A percentile compares a stretch with the other conserved stretches of the same genome.
Evolutionary conservation across 1,284 basidiomycete species (phyloP).

Genomic region (Phellopilus nigrolimitatus): DNA sequence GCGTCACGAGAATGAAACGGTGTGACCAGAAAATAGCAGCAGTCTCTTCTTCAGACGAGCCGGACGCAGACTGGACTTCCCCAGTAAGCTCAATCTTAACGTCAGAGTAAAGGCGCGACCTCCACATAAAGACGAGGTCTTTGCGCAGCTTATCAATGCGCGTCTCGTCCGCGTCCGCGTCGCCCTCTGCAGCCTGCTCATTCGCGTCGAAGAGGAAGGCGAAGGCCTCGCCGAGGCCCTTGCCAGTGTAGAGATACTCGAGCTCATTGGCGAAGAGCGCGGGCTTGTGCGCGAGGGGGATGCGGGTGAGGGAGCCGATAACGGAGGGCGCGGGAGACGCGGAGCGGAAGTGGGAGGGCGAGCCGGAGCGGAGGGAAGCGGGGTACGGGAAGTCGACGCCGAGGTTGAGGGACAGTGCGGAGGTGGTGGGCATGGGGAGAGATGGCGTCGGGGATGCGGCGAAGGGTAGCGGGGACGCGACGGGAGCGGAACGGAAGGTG

Average conservation of each 20-base stretch:
- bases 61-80: slow-evolving; percentile 40
- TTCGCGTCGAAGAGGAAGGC: slow-evolving; percentile 81
- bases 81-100: slow-evolving; percentile 74
- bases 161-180: slow-evolving; percentile 57
- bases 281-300: slow-evolving; percentile 67
- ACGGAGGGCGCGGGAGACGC: slow-evolving; percentile 42
- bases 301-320: slow-evolving; percentile 41
- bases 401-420: slow-evolving; percentile 55
- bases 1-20: slow-evolving; percentile 86
- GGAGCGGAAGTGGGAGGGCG: slow-evolving; percentile 44
- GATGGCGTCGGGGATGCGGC: slow-evolving; percentile 44
- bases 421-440: slow-evolving; percentile 53
- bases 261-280: slow-evolving; percentile 81
- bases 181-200: slow-evolving; percentile 57
- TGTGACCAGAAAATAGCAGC: slow-evolving; percentile 88
- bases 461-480: slow-evolving; percentile 53
- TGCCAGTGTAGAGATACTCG: slow-evolving; percentile 87
- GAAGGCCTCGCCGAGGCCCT: slow-evolving; percentile 82
- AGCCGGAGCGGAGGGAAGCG: slow-evolving; percentile 20
- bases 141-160: slow-evolving; percentile 85
- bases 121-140: slow-evolving; percentile 95
- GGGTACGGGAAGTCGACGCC: slow-evolving; percentile 37
- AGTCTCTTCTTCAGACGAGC: slow-evolving; percentile 53
- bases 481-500: slow-evolving; percentile 56
- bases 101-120: slow-evolving; percentile 88